Conservation (phyloP, 345 rosid species). For the Moricandia moricandioides region DNA sequence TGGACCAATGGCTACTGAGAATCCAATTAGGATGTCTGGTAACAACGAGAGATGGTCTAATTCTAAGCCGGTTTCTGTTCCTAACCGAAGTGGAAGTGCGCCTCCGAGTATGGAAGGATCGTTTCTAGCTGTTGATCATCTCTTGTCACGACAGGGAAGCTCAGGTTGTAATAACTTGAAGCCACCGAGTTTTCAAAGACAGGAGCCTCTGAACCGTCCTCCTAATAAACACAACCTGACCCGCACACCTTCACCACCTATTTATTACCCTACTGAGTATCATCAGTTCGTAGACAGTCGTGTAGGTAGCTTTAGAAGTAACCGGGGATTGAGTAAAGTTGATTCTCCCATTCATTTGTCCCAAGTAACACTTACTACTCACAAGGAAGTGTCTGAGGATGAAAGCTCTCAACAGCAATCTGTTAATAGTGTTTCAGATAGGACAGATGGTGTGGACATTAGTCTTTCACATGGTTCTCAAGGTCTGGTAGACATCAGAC, state of each 20-base stretch:
- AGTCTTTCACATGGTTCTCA: no score
- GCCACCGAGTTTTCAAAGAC: neutral
- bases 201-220: neutral
- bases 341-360: slow-evolving; percentile 32
- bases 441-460: neutral
- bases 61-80: slow-evolving; percentile 34
- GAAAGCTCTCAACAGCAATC: slow-evolving; percentile 37
- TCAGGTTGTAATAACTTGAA: slow-evolving; percentile 18
- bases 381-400: slow-evolving; percentile 57
- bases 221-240: slow-evolving; percentile 33
- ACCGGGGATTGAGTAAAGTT: slow-evolving; percentile 31
- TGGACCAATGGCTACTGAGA: slow-evolving; percentile 54
- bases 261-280: slow-evolving; percentile 23
- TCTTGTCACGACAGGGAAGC: slow-evolving; percentile 37
- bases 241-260: slow-evolving; percentile 41
- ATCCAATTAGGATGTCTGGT: slow-evolving; percentile 45
- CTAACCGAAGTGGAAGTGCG: slow-evolving; percentile 62
- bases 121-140: slow-evolving; percentile 43
- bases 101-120: slow-evolving; percentile 65
- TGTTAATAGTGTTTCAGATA: slow-evolving; percentile 24
- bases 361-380: slow-evolving; percentile 49
- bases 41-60: slow-evolving; percentile 42
- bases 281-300: no score
- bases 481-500: slow-evolving; percentile 25
- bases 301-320: slow-evolving; percentile 29